Evolutionary conservation across 1,139 yeast species (phyloP).

Genomic region (Martiniozyma asiatica): DNA sequence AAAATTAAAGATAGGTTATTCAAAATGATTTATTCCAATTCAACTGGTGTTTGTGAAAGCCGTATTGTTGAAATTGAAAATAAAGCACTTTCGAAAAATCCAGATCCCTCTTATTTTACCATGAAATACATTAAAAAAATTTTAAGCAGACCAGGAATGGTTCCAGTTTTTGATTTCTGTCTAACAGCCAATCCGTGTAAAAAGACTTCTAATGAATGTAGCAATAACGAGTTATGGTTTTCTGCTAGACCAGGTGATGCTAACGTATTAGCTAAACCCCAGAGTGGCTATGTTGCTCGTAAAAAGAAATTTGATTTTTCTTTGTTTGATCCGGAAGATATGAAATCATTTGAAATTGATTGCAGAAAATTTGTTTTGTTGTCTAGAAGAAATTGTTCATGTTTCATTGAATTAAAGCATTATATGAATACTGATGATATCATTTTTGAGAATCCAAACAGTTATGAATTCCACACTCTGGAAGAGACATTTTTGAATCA

Average conservation of each 20-base stretch:
- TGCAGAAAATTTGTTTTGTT: background rate
- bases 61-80: conserved; percentile 9
- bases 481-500: no score
- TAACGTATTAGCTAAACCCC: conserved; percentile 17
- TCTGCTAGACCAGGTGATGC: conserved; percentile 15
- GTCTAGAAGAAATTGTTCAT: conserved; percentile 6
- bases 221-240: conserved; percentile 21
- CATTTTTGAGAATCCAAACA: no score
- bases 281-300: conserved; percentile 15
- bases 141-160: conserved; percentile 14
- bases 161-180: conserved; percentile 18
- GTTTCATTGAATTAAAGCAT: background rate
- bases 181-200: conserved; percentile 11
- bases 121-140: conserved; percentile 12
- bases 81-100: conserved; percentile 4
- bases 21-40: conserved; percentile 14
- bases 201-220: conserved; percentile 10
- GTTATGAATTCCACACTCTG: no score
- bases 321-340: conserved; percentile 10
- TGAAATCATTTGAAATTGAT: conserved; percentile 5
- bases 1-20: conserved; percentile 5
- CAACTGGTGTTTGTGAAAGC: conserved; percentile 15
- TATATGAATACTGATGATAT: no score
- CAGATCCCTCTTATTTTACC: conserved; percentile 7
- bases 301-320: conserved; percentile 9